A percentile compares a stretch with the other conserved stretches of the same genome.
phyloP scores from a whole-genome alignment of 2,329 filamentous ascomycete genomes.

The Ceratocystis albifundus region DNA sequence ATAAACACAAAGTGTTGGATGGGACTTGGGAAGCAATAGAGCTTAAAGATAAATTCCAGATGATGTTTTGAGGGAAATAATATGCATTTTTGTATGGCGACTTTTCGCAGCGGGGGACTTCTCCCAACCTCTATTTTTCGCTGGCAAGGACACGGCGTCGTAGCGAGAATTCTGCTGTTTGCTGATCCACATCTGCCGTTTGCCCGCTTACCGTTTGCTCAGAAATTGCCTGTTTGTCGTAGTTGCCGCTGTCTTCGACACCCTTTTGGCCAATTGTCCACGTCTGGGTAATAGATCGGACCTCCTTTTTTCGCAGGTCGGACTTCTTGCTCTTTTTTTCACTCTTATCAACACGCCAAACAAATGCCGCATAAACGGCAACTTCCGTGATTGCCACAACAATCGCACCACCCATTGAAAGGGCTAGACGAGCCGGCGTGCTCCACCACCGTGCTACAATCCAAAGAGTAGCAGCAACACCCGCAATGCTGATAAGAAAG shows the following conservation, averaged over 20 bases:
- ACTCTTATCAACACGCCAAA: slow-evolving; percentile 58
- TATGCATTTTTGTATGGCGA: not conserved
- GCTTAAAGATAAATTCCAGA: not conserved
- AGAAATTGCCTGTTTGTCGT: slow-evolving; percentile 23
- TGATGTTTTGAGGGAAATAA: not conserved
- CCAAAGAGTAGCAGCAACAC: slow-evolving; percentile 67
- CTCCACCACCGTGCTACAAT: slow-evolving; percentile 67
- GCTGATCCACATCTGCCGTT: not conserved
- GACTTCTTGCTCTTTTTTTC: slow-evolving; percentile 48
- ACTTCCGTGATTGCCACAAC: slow-evolving; percentile 66
- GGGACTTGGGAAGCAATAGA: too few relatives aligned
- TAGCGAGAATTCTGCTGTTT: not conserved
- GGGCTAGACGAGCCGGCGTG: slow-evolving; percentile 54
- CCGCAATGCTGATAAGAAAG: slow-evolving; percentile 73
- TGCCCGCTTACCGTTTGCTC: not conserved
- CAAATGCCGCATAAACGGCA: slow-evolving; percentile 62
- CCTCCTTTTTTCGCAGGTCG: slow-evolving; percentile 39
- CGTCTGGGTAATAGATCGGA: slow-evolving; percentile 57
- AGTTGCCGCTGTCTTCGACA: slow-evolving; percentile 25
- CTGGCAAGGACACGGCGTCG: not conserved
- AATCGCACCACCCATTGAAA: slow-evolving; percentile 58
- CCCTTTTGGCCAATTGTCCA: slow-evolving; percentile 49
- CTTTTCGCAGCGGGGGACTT: too few relatives aligned
- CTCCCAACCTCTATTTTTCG: not conserved
- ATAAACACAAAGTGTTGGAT: not conserved